Conservation (phyloP, 345 rosid genomes). For the Salix suchowensis region DNA sequence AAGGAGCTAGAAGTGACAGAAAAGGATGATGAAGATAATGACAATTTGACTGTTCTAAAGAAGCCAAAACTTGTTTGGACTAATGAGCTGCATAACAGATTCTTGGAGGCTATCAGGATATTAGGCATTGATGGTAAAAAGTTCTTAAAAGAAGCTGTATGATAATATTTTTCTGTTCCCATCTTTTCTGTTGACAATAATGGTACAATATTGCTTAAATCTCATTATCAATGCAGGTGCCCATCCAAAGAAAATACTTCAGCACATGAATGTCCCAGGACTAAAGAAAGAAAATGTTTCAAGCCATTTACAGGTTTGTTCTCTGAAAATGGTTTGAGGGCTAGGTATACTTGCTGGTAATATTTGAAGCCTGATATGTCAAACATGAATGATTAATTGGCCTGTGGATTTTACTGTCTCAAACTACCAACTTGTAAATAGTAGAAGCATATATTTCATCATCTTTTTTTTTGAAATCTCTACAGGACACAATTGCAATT, state of each 20-base stretch:
- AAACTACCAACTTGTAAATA: too few species aligned
- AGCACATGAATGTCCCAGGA: slow-evolving; percentile 42
- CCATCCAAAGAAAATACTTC: slow-evolving; percentile 45
- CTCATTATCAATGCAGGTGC: slow-evolving; percentile 23
- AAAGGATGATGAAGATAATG: slow-evolving; percentile 6
- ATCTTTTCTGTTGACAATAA: neutral
- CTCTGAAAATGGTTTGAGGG: neutral
- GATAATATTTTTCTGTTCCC: neutral
- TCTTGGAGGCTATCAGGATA: slow-evolving; percentile 33
- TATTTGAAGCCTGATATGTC: neutral
- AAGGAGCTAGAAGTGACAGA: slow-evolving; percentile 18
- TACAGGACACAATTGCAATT: neutral
- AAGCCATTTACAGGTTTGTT: slow-evolving; percentile 52
- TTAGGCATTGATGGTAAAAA: slow-evolving; percentile 40
- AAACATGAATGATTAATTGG: neutral
- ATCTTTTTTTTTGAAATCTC: neutral
- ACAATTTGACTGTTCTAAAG: slow-evolving; percentile 14
- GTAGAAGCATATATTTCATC: neutral
- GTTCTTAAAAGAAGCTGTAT: neutral
- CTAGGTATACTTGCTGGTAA: neutral
- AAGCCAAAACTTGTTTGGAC: slow-evolving; percentile 45
- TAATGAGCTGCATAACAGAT: slow-evolving; percentile 33
- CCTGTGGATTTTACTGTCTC: neutral
- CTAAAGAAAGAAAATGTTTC: slow-evolving; percentile 37
- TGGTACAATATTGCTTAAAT: neutral